These are phyloP conservation scores for Epichloe baconii DNA, from an alignment of 2,329 filamentous ascomycete species.

Conservation along the genomic window DNA sequence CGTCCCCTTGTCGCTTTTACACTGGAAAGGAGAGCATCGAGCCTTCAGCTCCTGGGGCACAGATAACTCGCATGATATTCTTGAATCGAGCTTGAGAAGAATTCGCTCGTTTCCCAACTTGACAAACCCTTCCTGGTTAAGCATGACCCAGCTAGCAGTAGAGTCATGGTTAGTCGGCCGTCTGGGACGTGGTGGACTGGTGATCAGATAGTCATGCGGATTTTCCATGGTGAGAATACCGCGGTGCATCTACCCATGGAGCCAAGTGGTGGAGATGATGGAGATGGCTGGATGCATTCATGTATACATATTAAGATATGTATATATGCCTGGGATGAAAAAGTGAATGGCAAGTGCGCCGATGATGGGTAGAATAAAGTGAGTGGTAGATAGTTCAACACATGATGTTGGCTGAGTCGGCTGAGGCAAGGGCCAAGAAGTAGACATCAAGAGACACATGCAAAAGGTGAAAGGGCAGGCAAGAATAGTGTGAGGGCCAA, in stretches of 20 bases:
- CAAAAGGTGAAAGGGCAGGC: not conserved
- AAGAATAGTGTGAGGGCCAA: not conserved
- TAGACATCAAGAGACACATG: not conserved
- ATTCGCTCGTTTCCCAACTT: slow-evolving; percentile 74
- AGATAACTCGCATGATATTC: slow-evolving; percentile 64
- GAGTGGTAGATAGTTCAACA: not conserved
- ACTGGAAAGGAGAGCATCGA: slow-evolving; percentile 48
- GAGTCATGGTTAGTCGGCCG: slow-evolving; percentile 38
- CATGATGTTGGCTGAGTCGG: not conserved
- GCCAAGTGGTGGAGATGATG: not conserved
- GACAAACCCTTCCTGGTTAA: slow-evolving; percentile 66
- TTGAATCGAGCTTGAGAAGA: slow-evolving; percentile 65
- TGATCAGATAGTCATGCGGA: slow-evolving; percentile 28
- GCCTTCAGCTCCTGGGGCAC: slow-evolving; percentile 51
- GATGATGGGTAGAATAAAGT: not conserved
- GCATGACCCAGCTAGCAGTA: slow-evolving; percentile 74
- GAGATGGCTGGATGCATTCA: not conserved
- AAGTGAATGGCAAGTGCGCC: not conserved
- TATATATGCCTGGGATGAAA: not conserved
- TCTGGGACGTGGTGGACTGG: slow-evolving; percentile 20
- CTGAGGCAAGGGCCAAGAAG: not conserved
- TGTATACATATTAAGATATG: not conserved
- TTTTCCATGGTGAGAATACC: slow-evolving; percentile 23
- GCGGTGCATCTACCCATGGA: not conserved
- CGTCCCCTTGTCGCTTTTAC: slow-evolving; percentile 61